A percentile compares a stretch with the other conserved stretches of the same genome.
These are phyloP conservation scores for Hypomyces perniciosus DNA, from an alignment of 2,329 filamentous ascomycete genomes.

Conservation along the genomic window DNA sequence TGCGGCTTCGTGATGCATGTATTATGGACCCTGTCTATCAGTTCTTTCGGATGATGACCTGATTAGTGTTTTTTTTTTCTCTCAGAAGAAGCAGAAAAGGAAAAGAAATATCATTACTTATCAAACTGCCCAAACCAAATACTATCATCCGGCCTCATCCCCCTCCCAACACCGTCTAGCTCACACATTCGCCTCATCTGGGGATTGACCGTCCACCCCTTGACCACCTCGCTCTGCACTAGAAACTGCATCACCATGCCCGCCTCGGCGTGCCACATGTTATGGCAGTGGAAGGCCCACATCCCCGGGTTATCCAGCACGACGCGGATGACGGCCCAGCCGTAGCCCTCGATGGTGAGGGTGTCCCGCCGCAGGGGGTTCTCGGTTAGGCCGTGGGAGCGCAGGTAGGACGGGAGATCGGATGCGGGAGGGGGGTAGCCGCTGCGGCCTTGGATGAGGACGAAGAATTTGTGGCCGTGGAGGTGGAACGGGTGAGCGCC, in stretches of 20 bases:
- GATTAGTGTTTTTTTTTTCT: too few species aligned
- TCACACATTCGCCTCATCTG: constrained; percentile 24
- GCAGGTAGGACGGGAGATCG: constrained; percentile 21
- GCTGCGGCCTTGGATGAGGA: constrained; percentile 27
- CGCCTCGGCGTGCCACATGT: constrained; percentile 52
- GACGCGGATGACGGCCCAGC: constrained; percentile 49
- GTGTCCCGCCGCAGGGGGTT: constrained; percentile 37
- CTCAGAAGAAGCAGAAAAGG: too few species aligned
- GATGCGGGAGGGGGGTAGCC: constrained; percentile 29
- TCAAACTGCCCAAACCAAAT: constrained; percentile 32
- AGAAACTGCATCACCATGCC: constrained; percentile 55
- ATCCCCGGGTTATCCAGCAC: constrained; percentile 52
- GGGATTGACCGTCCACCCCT: constrained; percentile 20
- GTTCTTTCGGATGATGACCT: too few species aligned
- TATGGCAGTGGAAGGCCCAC: constrained; percentile 55
- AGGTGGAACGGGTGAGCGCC: constrained; percentile 43
- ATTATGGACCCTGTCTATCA: not conserved
- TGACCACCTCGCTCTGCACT: constrained; percentile 25
- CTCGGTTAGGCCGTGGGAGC: constrained; percentile 17
- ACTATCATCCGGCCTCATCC: constrained; percentile 29
- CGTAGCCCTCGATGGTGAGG: constrained; percentile 46
- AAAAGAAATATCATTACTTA: not conserved
- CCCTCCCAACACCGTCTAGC: constrained; percentile 24
- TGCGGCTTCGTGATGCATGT: not conserved
- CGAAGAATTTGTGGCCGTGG: constrained; percentile 54